phyloP scores from a whole-genome alignment of 345 rosid genomes.

The Ricinus communis region DNA sequence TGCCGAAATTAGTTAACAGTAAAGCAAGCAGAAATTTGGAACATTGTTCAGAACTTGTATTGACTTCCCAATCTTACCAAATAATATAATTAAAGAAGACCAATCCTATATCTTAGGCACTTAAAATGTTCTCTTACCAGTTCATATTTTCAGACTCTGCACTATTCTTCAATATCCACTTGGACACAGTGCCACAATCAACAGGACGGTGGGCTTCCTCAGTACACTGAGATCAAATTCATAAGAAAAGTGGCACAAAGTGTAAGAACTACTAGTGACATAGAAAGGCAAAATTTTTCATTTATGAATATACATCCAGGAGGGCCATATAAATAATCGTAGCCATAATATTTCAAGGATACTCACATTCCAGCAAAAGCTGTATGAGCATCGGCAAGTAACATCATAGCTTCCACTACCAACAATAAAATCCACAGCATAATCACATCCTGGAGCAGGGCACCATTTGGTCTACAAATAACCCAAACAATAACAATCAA shows the following conservation, averaged over 20 bases:
- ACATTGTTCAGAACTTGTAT: background rate
- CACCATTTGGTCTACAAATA: conserved; percentile 92
- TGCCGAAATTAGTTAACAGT: background rate
- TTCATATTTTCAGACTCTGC: conserved; percentile 99
- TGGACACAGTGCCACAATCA: conserved; percentile 82
- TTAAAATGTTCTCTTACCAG: conserved; percentile 45
- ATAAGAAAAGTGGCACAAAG: background rate
- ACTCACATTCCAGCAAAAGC: conserved; percentile 94
- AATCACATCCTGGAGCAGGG: conserved; percentile 97
- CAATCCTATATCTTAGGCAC: background rate
- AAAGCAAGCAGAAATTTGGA: background rate
- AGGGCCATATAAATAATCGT: background rate
- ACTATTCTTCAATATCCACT: conserved; percentile 93
- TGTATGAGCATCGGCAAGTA: conserved; percentile 69
- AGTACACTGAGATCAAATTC: conserved; percentile 62
- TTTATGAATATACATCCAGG: too few relatives aligned
- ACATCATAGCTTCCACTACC: conserved; percentile 85
- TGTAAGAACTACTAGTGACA: background rate
- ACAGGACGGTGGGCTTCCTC: conserved; percentile 99
- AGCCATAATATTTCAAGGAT: background rate
- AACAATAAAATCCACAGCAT: conserved; percentile 81
- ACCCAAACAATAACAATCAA: conserved; percentile 7
- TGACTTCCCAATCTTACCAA: background rate
- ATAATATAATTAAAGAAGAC: background rate
- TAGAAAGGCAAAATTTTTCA: background rate